These are phyloP conservation scores for Fusarium setosum DNA, from an alignment of 2,329 filamentous ascomycete genomes.

Conservation along the genomic window DNA sequence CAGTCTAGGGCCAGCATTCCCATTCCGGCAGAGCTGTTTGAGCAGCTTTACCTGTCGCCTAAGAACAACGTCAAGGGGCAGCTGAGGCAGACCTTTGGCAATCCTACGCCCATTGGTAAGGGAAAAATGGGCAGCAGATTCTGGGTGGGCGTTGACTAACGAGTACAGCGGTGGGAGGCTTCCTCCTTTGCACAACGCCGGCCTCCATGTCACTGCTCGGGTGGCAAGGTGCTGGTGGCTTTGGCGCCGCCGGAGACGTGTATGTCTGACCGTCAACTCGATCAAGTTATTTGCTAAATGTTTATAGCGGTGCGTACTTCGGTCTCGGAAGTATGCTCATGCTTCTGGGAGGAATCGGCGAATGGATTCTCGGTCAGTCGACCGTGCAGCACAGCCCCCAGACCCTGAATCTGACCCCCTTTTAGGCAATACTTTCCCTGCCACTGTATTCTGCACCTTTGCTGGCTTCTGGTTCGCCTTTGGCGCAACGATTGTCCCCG, in stretches of 20 bases:
- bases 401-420: background rate
- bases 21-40: constrained; percentile 63
- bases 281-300: background rate
- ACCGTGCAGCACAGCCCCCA: fast-evolving
- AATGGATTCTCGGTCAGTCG: constrained; percentile 57
- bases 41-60: constrained; percentile 64
- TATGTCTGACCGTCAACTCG: background rate
- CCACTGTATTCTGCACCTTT: constrained; percentile 61
- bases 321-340: constrained; percentile 60
- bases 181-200: constrained; percentile 45
- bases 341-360: constrained; percentile 58
- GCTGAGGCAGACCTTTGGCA: constrained; percentile 61
- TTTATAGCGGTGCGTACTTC: constrained; percentile 49
- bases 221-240: constrained; percentile 46
- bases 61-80: constrained; percentile 58
- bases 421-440: constrained; percentile 62
- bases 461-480: constrained; percentile 64
- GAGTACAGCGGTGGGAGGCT: constrained; percentile 40
- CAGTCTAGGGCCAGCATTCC: constrained; percentile 55
- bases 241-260: constrained; percentile 46
- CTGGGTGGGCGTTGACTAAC: background rate
- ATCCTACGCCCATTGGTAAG: constrained; percentile 60
- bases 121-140: fast-evolving
- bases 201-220: constrained; percentile 44
- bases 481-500: constrained; percentile 60